Evolutionary conservation across 176 grass and related monocot species (phyloP).

Genomic region (Oryza glaberrima): DNA sequence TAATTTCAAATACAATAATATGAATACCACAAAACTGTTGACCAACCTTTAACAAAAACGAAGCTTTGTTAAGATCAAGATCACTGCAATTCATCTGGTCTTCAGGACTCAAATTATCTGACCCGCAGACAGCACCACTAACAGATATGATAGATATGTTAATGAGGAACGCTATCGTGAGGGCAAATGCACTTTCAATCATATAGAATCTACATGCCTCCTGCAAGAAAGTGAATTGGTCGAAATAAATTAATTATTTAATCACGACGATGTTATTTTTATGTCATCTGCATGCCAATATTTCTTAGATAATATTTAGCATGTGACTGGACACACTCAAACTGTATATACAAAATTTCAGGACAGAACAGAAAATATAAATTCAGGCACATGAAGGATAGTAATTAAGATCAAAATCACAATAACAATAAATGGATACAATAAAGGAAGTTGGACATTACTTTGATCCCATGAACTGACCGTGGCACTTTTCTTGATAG

Average conservation of each 20-base stretch:
- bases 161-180: conserved; percentile 91
- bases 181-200: conserved; percentile 97
- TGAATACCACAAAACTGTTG: conserved; percentile 15
- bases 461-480: conserved; percentile 87
- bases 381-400: not conserved
- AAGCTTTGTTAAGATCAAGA: conserved; percentile 97
- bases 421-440: not conserved
- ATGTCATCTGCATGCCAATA: not conserved
- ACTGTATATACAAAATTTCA: not conserved
- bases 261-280: not conserved
- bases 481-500: conserved; percentile 95
- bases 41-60: conserved; percentile 89
- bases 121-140: conserved; percentile 88
- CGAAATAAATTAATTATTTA: conserved; percentile 18
- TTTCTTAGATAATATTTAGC: conserved; percentile 10
- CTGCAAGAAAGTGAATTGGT: conserved; percentile 57
- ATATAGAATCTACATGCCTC: conserved; percentile 94
- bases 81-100: conserved; percentile 79
- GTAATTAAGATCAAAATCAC: conserved; percentile 1
- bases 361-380: not conserved
- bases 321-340: not conserved
- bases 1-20: not conserved
- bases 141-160: conserved; percentile 97
- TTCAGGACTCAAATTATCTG: conserved; percentile 67
- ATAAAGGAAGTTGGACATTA: conserved; percentile 39